Evolutionary conservation across 495 filamentous ascomycete species (phyloP).

Genomic region (Xylaria grammica): DNA sequence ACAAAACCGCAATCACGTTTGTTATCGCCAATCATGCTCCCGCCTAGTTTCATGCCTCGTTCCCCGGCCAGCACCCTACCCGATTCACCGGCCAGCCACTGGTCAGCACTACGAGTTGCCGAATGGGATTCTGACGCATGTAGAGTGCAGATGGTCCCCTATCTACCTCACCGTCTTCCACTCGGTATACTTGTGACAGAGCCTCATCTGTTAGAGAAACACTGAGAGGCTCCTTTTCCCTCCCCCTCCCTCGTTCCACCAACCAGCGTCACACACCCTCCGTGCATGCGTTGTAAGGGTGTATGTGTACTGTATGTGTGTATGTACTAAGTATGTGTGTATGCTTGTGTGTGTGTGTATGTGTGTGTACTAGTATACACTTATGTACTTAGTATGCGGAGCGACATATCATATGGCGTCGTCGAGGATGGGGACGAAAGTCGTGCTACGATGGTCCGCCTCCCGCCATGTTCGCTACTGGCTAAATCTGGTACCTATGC

Average conservation of each 20-base stretch:
- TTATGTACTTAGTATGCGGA: too few species aligned
- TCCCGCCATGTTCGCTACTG: conserved; percentile 9
- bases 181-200: conserved; percentile 30
- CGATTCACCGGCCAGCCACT: background rate
- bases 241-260: background rate
- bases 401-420: background rate
- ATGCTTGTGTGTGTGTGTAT: too few species aligned
- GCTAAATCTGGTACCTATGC: background rate
- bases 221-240: conserved; percentile 18
- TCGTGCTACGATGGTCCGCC: conserved; percentile 20
- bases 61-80: background rate
- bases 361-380: too few species aligned
- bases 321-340: too few species aligned
- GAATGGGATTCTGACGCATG: background rate
- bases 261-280: conserved; percentile 3
- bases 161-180: background rate
- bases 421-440: background rate
- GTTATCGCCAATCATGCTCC: conserved; percentile 3
- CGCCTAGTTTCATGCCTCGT: background rate
- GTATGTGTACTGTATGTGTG: too few species aligned
- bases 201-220: conserved; percentile 38
- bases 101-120: conserved; percentile 5
- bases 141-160: conserved; percentile 3
- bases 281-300: too few species aligned
- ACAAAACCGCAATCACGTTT: background rate